Base-by-base conservation (phyloP, 208 protist genomes). In the Leishmania lainsoni region DNA sequence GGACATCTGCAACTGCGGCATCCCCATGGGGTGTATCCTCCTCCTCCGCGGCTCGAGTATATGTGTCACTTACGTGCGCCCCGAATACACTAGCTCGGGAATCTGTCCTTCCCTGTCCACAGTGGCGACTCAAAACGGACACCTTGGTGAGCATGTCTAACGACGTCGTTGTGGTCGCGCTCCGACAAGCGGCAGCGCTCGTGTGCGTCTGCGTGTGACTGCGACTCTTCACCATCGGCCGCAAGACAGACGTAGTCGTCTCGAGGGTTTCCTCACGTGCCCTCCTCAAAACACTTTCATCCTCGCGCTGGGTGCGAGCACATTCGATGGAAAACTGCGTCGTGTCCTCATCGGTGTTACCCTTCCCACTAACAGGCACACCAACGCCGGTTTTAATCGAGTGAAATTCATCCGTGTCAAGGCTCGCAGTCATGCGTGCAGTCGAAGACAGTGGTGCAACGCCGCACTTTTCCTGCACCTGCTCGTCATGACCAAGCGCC, bases 201-300 rank as follows among this genome's bases (percentile, higher is more conserved):
- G 56, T n/a, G 29, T 32, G 52, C 32, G 72, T 49, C 20, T 39
- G 49, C 20, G 56, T n/a, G 56, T 56, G 51, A 10, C 39, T 8
- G 12, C 74, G 52, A 3, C 74, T 0, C 14, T 6, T 65, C 14
- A 79, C 66, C 81, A 85, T 85, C 0, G 77, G 81, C 5, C 77
- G 81, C 48, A 85, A 59, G 49, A 79, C 76, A 3, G 72, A 74
- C 48, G 77, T 76, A 26, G 59, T 29, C n/a, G 77, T 81, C 66
- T 85, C 81, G 5, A 76, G 2, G 5, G 75, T 56, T n/a, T 69
- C 75, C 32, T 16, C 32, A 54, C 56, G 12, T 14, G 35, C 32
- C 26, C 35, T 78, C 29, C 56, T n/a, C 52, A 22, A 78, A 49
- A n/a, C 20, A 22, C 49, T 1, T 3, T 51, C 56, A 61, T 0